Evolutionary conservation across 208 protist species (phyloP).

Genomic region (Leishmania mexicana): DNA sequence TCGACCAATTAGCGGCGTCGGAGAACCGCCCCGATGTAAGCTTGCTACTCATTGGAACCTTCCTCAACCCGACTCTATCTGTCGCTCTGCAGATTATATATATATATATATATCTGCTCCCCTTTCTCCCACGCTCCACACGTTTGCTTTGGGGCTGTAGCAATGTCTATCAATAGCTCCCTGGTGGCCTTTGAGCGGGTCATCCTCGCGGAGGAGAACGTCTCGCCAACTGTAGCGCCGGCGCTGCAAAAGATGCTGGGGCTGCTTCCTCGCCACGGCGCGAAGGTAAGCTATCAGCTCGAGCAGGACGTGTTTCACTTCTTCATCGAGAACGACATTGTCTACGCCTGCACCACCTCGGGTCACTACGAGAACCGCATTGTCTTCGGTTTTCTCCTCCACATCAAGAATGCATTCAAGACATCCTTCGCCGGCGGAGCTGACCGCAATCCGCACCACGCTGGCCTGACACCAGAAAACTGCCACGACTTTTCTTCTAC

Average conservation of each 20-base stretch:
- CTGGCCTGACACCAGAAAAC: slow-evolving; percentile 43
- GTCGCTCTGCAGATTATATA: background rate
- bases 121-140: background rate
- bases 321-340: slow-evolving; percentile 81
- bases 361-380: slow-evolving; percentile 52
- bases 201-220: slow-evolving; percentile 55
- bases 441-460: slow-evolving; percentile 46
- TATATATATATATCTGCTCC: background rate
- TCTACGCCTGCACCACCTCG: slow-evolving; percentile 74
- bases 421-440: slow-evolving; percentile 55
- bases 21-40: background rate
- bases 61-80: background rate
- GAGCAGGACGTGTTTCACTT: slow-evolving; percentile 78
- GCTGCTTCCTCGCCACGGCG: slow-evolving; percentile 72
- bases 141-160: background rate
- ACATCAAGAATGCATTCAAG: slow-evolving; percentile 74
- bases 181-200: slow-evolving; percentile 57
- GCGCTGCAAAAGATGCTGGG: slow-evolving; percentile 71
- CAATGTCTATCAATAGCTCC: slow-evolving; percentile 52
- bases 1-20: background rate
- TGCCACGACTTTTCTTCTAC: slow-evolving; percentile 53
- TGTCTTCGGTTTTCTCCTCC: slow-evolving; percentile 73
- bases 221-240: slow-evolving; percentile 36
- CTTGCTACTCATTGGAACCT: background rate
- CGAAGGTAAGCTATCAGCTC: slow-evolving; percentile 82